A percentile compares a stretch with the other conserved stretches of the same genome.
These are phyloP conservation scores for Aureobasidium sp. DNA, from an alignment of 2,329 filamentous ascomycete species.

Conservation along the genomic window DNA sequence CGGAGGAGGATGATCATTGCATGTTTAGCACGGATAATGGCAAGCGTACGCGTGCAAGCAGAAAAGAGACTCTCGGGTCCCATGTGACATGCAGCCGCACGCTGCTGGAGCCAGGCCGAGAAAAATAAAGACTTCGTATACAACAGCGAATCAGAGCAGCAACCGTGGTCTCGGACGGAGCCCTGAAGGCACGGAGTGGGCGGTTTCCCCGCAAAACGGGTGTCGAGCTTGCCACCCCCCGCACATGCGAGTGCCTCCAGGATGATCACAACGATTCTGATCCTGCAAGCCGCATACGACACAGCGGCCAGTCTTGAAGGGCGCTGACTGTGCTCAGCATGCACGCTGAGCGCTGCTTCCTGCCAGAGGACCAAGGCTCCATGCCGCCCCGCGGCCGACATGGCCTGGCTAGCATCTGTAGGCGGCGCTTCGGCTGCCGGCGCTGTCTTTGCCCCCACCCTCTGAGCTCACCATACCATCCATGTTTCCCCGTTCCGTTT, in stretches of 20 bases:
- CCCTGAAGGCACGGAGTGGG: not conserved
- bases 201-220: slow-evolving; percentile 11
- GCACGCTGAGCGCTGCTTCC: slow-evolving; percentile 2
- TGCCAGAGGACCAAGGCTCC: not conserved
- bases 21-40: not conserved
- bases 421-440: slow-evolving; percentile 4
- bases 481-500: slow-evolving; percentile 11
- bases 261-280: slow-evolving; percentile 9
- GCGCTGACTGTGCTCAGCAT: slow-evolving; percentile 15
- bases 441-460: slow-evolving; percentile 4
- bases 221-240: slow-evolving; percentile 6
- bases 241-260: slow-evolving; percentile 2
- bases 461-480: slow-evolving; percentile 14
- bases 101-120: not conserved
- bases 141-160: slow-evolving; percentile 1
- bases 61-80: slow-evolving; percentile 10
- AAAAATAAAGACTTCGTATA: slow-evolving; percentile 1
- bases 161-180: not conserved
- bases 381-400: slow-evolving; percentile 12
- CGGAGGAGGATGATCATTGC: not conserved
- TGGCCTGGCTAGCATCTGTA: slow-evolving; percentile 4
- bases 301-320: slow-evolving; percentile 13
- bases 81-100: slow-evolving; percentile 12
- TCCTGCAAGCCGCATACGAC: slow-evolving; percentile 17
- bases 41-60: slow-evolving; percentile 11